Percentiles rank a stretch among this genome's conserved stretches.
phyloP scores from a whole-genome alignment of 192 early-diverging fungal species.

The Cetraspora pellucida region DNA sequence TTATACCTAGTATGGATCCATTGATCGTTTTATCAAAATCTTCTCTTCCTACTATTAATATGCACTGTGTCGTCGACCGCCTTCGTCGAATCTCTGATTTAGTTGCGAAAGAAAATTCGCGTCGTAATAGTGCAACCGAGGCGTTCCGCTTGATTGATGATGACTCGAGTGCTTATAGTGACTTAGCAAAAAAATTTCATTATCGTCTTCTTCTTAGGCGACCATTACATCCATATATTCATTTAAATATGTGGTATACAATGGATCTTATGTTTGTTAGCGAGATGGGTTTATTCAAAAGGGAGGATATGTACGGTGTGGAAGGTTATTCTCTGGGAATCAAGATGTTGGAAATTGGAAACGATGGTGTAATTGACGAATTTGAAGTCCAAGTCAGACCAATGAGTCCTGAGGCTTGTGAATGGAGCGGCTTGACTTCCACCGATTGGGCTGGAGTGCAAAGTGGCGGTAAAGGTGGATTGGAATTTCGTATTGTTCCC shows the following conservation, averaged over 20 bases:
- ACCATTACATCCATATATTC: slow-evolving; percentile 29
- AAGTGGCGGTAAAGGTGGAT: slow-evolving; percentile 27
- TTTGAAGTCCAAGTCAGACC: slow-evolving; percentile 27
- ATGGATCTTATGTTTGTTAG: slow-evolving; percentile 33
- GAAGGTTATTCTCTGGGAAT: slow-evolving; percentile 25
- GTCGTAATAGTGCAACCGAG: background rate
- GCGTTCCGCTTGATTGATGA: slow-evolving; percentile 5
- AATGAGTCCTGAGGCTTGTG: slow-evolving; percentile 23
- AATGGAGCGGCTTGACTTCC: slow-evolving; percentile 25
- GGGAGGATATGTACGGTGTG: slow-evolving; percentile 11
- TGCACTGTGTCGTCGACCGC: slow-evolving; percentile 25
- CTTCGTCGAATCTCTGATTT: slow-evolving; percentile 7
- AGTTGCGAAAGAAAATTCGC: background rate
- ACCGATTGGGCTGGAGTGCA: slow-evolving; percentile 29
- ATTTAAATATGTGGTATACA: slow-evolving; percentile 33
- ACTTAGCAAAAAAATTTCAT: slow-evolving; percentile 21
- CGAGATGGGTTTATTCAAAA: slow-evolving; percentile 31
- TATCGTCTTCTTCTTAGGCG: slow-evolving; percentile 21
- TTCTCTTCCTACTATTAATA: background rate
- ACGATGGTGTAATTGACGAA: background rate
- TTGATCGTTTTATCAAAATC: background rate
- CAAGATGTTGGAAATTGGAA: slow-evolving; percentile 17
- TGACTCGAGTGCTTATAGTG: background rate
- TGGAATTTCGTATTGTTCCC: slow-evolving; percentile 19
- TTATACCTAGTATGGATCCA: slow-evolving; percentile 19